These are phyloP conservation scores for Penicillium freii DNA, from an alignment of 2,329 filamentous ascomycete species.

Conservation along the genomic window DNA sequence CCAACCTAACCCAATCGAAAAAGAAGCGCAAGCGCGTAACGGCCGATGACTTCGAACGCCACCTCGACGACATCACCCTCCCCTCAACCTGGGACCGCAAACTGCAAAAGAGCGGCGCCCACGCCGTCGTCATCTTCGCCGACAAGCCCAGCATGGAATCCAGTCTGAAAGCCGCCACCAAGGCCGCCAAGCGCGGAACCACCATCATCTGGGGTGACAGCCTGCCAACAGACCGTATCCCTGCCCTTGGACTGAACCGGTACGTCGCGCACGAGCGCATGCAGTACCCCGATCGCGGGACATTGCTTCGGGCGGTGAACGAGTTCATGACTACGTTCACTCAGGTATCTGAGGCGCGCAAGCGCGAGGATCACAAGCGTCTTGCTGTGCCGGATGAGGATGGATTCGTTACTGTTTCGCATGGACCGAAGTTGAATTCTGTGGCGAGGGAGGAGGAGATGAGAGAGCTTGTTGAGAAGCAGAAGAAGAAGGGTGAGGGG, in stretches of 20 bases:
- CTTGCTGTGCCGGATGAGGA: constrained; percentile 87
- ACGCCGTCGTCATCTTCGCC: constrained; percentile 78
- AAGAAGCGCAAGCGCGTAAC: constrained; percentile 58
- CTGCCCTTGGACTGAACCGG: constrained; percentile 53
- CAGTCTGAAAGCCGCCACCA: constrained; percentile 72
- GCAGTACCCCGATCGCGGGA: constrained; percentile 65
- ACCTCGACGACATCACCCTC: constrained; percentile 61
- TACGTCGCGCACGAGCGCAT: constrained; percentile 68
- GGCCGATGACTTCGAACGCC: constrained; percentile 50
- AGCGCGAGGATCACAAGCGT: constrained; percentile 60
- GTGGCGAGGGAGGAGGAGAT: constrained; percentile 72
- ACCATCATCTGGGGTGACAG: constrained; percentile 68
- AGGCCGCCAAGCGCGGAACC: constrained; percentile 56
- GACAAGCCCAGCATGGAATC: constrained; percentile 75
- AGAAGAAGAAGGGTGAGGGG: constrained; percentile 64
- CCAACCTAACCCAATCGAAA: constrained; percentile 24
- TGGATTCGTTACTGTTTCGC: constrained; percentile 88
- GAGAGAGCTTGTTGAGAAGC: constrained; percentile 56
- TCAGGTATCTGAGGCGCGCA: constrained; percentile 64
- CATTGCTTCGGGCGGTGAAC: constrained; percentile 73
- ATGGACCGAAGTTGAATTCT: constrained; percentile 69
- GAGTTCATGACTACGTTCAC: constrained; percentile 80
- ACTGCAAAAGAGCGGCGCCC: constrained; percentile 70
- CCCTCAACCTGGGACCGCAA: constrained; percentile 72
- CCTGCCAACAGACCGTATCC: constrained; percentile 53